Percentiles rank a stretch among this genome's conserved stretches.
phyloP scores from a whole-genome alignment of 2,329 filamentous ascomycete species.

The Penicillium sp. region DNA sequence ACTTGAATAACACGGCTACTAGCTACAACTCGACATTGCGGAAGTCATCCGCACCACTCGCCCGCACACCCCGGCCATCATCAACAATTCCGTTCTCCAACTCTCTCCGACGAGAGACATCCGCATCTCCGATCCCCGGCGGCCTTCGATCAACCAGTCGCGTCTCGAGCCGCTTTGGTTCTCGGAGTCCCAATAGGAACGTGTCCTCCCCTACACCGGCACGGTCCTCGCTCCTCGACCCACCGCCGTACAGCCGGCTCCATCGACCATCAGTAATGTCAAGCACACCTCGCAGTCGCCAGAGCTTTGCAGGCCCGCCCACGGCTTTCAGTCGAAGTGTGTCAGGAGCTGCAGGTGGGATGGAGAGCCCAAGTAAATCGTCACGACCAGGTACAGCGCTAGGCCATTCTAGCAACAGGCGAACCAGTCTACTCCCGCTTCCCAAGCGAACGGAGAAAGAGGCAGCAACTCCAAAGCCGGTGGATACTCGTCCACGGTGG shows the following conservation, averaged over 20 bases:
- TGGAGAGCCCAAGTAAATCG: constrained; percentile 25
- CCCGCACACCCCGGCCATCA: constrained; percentile 29
- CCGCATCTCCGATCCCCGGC: constrained; percentile 33
- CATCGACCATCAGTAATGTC: constrained; percentile 23
- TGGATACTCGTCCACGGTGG: constrained; percentile 32
- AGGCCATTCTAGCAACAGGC: constrained; percentile 32
- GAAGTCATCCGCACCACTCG: constrained; percentile 25
- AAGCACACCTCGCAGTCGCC: constrained; percentile 31
- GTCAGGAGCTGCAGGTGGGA: constrained; percentile 16
- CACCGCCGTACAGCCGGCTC: constrained; percentile 38
- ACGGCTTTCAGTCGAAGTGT: constrained; percentile 25
- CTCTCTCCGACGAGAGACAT: constrained; percentile 37
- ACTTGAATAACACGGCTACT: constrained; percentile 54
- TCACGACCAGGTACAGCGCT: constrained; percentile 33
- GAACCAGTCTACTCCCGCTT: constrained; percentile 36
- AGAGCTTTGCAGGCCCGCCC: constrained; percentile 31
- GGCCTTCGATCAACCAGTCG: constrained; percentile 29
- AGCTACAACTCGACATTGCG: constrained; percentile 53
- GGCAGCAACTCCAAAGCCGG: constrained; percentile 19
- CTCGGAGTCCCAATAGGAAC: constrained; percentile 26
- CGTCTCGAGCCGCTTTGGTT: constrained; percentile 26
- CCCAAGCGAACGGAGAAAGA: constrained; percentile 29
- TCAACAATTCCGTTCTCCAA: constrained; percentile 37
- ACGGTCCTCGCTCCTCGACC: constrained; percentile 29
- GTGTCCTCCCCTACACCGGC: constrained; percentile 23